Base-by-base conservation (phyloP, 371 early-diverging fungal genomes). In the Syncephalastrum contaminatum region DNA sequence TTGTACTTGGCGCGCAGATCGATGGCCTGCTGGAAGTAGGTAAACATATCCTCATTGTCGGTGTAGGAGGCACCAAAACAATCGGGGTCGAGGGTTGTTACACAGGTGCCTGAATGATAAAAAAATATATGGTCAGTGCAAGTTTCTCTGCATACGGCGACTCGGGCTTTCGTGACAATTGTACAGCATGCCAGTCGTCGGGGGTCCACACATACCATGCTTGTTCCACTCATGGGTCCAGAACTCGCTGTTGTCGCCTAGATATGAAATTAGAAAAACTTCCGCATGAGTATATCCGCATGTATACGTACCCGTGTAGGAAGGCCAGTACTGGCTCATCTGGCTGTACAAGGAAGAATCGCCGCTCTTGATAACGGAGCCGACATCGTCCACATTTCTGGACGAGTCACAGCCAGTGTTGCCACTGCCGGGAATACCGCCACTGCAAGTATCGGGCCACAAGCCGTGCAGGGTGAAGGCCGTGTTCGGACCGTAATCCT, bases 211-310 rank as follows among this genome's bases (percentile, higher is more conserved):
- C 54, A 50, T 69, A 45, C 90, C 91, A 69, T 91, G 92, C 77
- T 91, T 91, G 67, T 70, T 74, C 88, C 88, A 91, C 60, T 91
- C 90, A 63, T 91, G 90, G 13, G 82, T 62, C 86, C 86, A 85
- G 67, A 87, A 81, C 62, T 68, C 70, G 66, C 74, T 69, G 62
- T 79, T 72, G 42, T 57, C 54, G 22, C 58, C 57, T 48, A 19
- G 19, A 48, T n/a, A 12, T 10, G 10, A 10, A 25, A 13, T 22
- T 36, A 30, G 7, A 27, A 10, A 20, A 50, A 12, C 2, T 5
- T 50, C 3, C 36, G 24, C 36, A 0, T 27, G 36, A 1, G 6
- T 16, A 4, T 2, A 6, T 10, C 7, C 24, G 15, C 41, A 27
- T 13, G 20, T 48, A 20, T 67, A 62, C 43, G 80, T 72, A 43